Conservation (phyloP, 2,329 filamentous ascomycete species). For the Chrysoporthe puriensis region DNA sequence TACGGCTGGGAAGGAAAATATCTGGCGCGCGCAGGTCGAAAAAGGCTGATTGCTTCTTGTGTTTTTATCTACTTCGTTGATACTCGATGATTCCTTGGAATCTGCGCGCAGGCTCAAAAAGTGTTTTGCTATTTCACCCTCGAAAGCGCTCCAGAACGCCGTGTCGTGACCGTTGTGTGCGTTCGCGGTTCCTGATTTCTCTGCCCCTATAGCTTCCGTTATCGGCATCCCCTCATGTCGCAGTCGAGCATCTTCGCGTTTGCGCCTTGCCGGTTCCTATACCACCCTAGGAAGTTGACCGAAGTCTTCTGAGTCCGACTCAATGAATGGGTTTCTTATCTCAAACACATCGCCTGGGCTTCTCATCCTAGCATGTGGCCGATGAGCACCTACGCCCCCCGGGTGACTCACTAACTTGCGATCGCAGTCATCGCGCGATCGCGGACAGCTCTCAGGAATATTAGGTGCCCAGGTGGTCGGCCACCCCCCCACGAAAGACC, state of each 20-base stretch:
- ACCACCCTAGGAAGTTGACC: neutral
- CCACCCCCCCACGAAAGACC: no score
- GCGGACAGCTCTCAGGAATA: neutral
- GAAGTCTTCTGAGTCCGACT: neutral
- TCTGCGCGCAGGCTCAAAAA: conserved; percentile 17
- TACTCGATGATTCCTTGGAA: conserved; percentile 18
- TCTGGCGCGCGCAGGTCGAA: conserved; percentile 12
- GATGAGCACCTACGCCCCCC: neutral
- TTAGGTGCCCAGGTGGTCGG: no score
- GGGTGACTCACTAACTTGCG: neutral
- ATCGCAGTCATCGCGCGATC: neutral
- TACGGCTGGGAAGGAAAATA: conserved; percentile 24
- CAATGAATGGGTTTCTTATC: neutral
- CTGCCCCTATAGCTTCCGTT: conserved; percentile 22
- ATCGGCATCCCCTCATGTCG: conserved; percentile 19
- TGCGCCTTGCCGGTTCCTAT: neutral
- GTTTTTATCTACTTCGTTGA: conserved; percentile 24
- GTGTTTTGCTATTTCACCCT: neutral
- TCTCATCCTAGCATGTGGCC: neutral
- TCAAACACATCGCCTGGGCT: neutral
- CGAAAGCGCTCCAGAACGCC: neutral
- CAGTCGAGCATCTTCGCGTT: neutral
- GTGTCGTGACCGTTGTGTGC: neutral
- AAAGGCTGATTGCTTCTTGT: conserved; percentile 18
- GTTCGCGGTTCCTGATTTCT: neutral